These are phyloP conservation scores for Clathrus columnatus DNA, from an alignment of 768 basidiomycete genomes.

Conservation along the genomic window DNA sequence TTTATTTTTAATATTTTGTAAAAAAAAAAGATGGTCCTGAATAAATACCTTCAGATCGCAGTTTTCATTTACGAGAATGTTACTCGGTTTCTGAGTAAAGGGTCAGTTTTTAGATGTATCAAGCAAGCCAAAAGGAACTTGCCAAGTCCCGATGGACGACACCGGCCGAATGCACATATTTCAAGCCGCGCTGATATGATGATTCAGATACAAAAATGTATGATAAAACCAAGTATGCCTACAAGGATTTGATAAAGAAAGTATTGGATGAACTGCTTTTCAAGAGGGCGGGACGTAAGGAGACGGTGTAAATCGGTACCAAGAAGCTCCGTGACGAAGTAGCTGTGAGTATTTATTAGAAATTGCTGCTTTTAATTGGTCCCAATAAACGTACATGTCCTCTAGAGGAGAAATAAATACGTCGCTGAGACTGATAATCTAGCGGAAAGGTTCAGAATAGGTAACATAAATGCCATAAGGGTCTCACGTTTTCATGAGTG, in stretches of 20 bases:
- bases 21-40: too few species aligned
- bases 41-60: constrained; percentile 88
- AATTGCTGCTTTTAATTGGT: neutral
- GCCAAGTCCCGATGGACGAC: constrained; percentile 97
- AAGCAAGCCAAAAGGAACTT: constrained; percentile 21
- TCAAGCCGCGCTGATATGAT: constrained; percentile 72
- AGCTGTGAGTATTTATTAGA: constrained; percentile 39
- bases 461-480: neutral
- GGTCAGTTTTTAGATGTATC: neutral
- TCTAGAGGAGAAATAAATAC: constrained; percentile 99
- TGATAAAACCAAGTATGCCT: constrained; percentile 19
- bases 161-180: constrained; percentile 99
- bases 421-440: constrained; percentile 98
- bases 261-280: constrained; percentile 99
- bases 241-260: constrained; percentile 99
- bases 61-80: constrained; percentile 99
- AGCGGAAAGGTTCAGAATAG: neutral
- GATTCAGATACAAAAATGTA: constrained; percentile 8
- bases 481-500: constrained; percentile 88
- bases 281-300: constrained; percentile 89
- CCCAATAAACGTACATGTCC: constrained; percentile 61
- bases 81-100: constrained; percentile 80
- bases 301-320: constrained; percentile 98
- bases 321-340: constrained; percentile 97
- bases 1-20: constrained; percentile 2